Evolutionary conservation across 1,139 yeast species (phyloP).

Genomic region (Zygoascus meyerae): DNA sequence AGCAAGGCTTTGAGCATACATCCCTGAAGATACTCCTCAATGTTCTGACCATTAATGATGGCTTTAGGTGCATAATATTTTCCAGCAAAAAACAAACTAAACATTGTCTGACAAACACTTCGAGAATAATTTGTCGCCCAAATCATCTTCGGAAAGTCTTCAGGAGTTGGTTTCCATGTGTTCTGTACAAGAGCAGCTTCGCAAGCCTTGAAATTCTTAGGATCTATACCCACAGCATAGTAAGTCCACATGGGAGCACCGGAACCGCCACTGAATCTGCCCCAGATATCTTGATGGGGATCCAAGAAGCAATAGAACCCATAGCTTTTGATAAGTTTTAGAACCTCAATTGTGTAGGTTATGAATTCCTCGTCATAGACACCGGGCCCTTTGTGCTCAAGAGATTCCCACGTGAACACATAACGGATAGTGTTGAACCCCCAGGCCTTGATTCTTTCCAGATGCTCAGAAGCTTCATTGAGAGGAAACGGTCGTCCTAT

Average conservation of each 20-base stretch:
- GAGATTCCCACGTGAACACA: slow-evolving; percentile 85
- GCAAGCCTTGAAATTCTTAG: slow-evolving; percentile 56
- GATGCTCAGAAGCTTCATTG: slow-evolving; percentile 64
- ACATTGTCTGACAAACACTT: slow-evolving; percentile 74
- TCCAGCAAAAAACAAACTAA: slow-evolving; percentile 82
- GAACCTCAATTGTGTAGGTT: slow-evolving; percentile 58
- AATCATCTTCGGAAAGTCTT: slow-evolving; percentile 70
- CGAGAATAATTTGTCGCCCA: slow-evolving; percentile 89
- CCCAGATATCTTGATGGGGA: slow-evolving; percentile 95
- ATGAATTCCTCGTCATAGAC: slow-evolving; percentile 72
- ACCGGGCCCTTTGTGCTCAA: slow-evolving; percentile 88
- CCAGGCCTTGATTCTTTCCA: slow-evolving; percentile 65
- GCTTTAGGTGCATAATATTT: slow-evolving; percentile 61
- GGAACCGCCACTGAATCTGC: slow-evolving; percentile 84
- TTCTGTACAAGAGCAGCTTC: slow-evolving; percentile 77
- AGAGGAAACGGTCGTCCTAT: slow-evolving; percentile 77
- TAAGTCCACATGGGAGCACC: slow-evolving; percentile 96
- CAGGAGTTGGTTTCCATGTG: slow-evolving; percentile 38
- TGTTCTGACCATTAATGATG: slow-evolving; percentile 57
- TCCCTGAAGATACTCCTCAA: slow-evolving; percentile 66
- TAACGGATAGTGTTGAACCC: slow-evolving; percentile 78
- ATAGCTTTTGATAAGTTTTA: slow-evolving; percentile 50
- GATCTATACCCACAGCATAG: slow-evolving; percentile 90
- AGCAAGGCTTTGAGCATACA: slow-evolving; percentile 52
- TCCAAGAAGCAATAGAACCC: slow-evolving; percentile 81